Base-by-base conservation (phyloP, 768 basidiomycete genomes). In the Leucogyrophana mollusca region DNA sequence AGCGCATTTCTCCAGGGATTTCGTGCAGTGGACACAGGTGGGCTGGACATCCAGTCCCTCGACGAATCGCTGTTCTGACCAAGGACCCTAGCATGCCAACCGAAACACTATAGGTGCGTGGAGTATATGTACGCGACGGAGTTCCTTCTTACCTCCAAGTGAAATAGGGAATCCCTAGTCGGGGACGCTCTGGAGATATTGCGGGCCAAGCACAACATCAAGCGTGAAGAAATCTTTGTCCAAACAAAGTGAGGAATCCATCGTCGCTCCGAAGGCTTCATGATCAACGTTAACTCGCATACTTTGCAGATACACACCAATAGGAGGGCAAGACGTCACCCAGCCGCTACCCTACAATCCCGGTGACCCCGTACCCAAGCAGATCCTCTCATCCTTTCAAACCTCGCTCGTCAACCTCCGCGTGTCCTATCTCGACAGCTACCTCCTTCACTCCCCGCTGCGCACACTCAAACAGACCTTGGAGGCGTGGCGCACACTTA, bases 11-110 rank as follows among this genome's bases (percentile, higher is more conserved):
- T 85, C 32, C 76, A 79, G 52, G 90, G 91, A 4, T 93, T 92
- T 60, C 70, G 83, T 37, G 89, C 85, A 4, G 81, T 93, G 22
- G 91, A 94, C 56, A 91, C 88, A n/a, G 89, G 88, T 76, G 63
- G 51, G 72, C 64, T 60, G 27, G 35, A 40, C 40, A 13, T 43
- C 43, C 34, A 41, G 36, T 4, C 16, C 24, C 23, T 43, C 4
- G 39, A 39, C 21, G n/a, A 17, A 18, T 9, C 21, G 23, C 22
- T 37, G 3, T 24, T 34, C 42, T 45, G 23, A 46, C 34, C 25
- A 20, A 24, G 16, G 24, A 14, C 37, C 43, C 30, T 48, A 82
- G 83, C 85, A 20, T 80, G 83, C 51, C 85, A 87, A 56, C 81
- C 78, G 9, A 87, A 87, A 58, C 85, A 87, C 56, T 87, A 88